These are phyloP conservation scores for Fusarium denticulatum DNA, from an alignment of 2,329 filamentous ascomycete genomes.

Conservation along the genomic window DNA sequence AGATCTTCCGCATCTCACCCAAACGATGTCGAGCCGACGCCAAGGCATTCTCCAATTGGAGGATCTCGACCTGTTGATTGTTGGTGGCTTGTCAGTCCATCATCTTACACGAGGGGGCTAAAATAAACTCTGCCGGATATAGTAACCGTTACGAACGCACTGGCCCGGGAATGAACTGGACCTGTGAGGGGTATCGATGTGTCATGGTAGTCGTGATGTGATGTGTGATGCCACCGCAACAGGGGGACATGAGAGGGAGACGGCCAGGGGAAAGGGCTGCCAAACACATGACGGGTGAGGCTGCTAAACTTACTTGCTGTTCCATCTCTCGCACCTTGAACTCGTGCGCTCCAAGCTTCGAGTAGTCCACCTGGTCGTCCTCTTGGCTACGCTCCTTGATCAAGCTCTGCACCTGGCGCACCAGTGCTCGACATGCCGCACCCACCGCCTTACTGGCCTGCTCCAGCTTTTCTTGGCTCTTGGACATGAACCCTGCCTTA, in stretches of 20 bases:
- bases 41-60: conserved; percentile 91
- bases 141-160: conserved; percentile 35
- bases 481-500: conserved; percentile 98
- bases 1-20: conserved; percentile 98
- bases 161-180: conserved; percentile 15
- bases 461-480: conserved; percentile 92
- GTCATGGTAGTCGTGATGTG: neutral
- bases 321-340: conserved; percentile 99
- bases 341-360: conserved; percentile 88
- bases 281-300: conserved; percentile 21
- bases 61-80: conserved; percentile 86
- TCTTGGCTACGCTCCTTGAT: conserved; percentile 87
- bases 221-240: neutral
- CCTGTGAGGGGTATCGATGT: neutral
- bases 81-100: conserved; percentile 36
- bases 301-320: conserved; percentile 78
- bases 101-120: conserved; percentile 1
- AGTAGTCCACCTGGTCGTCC: conserved; percentile 88
- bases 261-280: neutral
- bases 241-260: neutral
- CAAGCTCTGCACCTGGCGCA: conserved; percentile 93
- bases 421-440: conserved; percentile 84
- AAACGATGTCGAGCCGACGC: conserved; percentile 81
- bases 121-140: conserved; percentile 23
- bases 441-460: conserved; percentile 93